Conservation (phyloP, 208 protist genomes). For the Wallacemonas rigidus region DNA sequence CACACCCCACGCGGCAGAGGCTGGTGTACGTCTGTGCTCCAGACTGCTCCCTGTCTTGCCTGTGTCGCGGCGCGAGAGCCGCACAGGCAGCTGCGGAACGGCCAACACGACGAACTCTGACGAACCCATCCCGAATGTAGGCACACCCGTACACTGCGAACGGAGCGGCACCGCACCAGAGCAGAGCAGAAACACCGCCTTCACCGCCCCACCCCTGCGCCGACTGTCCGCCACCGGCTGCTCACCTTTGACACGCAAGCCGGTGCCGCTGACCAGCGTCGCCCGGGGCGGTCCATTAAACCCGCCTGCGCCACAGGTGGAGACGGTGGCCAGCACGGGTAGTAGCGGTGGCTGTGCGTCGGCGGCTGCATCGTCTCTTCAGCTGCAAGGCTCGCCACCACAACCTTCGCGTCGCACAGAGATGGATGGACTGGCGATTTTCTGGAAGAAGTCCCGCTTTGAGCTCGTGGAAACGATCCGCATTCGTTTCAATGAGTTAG, state of each 20-base stretch:
- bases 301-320: neutral
- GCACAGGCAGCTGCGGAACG: conserved; percentile 5
- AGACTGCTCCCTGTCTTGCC: conserved; percentile 1
- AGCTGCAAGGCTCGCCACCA: neutral
- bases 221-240: neutral
- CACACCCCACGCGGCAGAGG: neutral
- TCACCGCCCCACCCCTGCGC: neutral
- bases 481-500: conserved; percentile 76
- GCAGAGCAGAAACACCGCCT: neutral
- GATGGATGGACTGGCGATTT: conserved; percentile 86
- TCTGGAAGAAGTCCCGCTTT: conserved; percentile 70
- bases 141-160: neutral
- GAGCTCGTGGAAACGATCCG: conserved; percentile 55
- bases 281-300: neutral
- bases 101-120: neutral
- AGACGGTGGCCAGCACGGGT: neutral
- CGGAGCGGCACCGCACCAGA: neutral
- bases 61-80: conserved; percentile 9
- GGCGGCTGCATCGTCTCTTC: neutral
- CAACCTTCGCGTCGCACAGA: conserved; percentile 39
- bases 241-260: neutral
- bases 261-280: neutral
- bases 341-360: neutral
- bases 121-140: neutral
- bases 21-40: neutral